These are phyloP conservation scores for Thermothelomyces thermophilus DNA, from an alignment of 2,329 filamentous ascomycete genomes.

Conservation along the genomic window DNA sequence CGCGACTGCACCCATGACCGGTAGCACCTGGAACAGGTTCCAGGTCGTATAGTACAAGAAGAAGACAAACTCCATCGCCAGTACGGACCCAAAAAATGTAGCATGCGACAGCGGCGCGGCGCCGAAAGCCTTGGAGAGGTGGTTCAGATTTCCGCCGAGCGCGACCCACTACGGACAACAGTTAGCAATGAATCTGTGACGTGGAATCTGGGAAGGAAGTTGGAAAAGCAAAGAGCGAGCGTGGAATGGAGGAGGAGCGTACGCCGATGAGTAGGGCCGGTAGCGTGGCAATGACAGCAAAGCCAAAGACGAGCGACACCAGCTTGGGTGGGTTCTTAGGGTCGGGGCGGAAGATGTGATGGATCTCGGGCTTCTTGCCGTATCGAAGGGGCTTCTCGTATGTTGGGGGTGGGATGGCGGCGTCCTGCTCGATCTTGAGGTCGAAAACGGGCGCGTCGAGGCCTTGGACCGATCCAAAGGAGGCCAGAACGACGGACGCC, in stretches of 20 bases:
- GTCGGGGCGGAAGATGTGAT: conserved; percentile 81
- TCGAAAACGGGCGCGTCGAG: conserved; percentile 68
- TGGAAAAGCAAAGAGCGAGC: too few species aligned
- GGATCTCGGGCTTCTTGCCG: conserved; percentile 74
- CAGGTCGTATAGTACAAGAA: conserved; percentile 89
- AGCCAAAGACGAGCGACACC: conserved; percentile 70
- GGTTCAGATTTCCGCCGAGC: conserved; percentile 76
- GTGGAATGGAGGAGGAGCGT: too few species aligned
- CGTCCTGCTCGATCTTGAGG: conserved; percentile 58
- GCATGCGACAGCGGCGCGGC: conserved; percentile 73
- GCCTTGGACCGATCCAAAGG: conserved; percentile 68
- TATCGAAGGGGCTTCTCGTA: conserved; percentile 72
- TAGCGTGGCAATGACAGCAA: conserved; percentile 65
- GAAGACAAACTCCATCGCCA: conserved; percentile 86
- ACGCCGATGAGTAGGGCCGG: conserved; percentile 67
- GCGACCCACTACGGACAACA: conserved; percentile 58
- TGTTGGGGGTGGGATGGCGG: conserved; percentile 50
- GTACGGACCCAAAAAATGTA: conserved; percentile 78
- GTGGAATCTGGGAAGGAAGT: neutral
- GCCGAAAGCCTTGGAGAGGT: conserved; percentile 67
- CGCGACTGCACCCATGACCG: conserved; percentile 61
- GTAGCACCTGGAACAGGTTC: conserved; percentile 86
- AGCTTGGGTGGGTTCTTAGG: conserved; percentile 73
- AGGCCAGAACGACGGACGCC: conserved; percentile 78
- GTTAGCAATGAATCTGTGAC: neutral